These are phyloP conservation scores for Colletotrichum tropicicola DNA, from an alignment of 2,329 filamentous ascomycete genomes.

Conservation along the genomic window DNA sequence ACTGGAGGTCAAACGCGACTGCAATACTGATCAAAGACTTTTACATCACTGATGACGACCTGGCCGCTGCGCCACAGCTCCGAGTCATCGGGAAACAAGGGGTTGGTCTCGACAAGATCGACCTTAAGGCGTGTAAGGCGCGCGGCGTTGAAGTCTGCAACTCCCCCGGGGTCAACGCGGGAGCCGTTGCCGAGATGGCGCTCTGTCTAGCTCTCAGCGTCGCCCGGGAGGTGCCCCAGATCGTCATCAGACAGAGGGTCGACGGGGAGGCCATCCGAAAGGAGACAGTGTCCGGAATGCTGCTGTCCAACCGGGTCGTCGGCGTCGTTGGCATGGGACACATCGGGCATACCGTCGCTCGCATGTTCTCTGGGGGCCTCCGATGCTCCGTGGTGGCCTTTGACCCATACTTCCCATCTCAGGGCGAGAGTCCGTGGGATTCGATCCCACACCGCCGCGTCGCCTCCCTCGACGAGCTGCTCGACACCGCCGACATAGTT, in stretches of 20 bases:
- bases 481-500: slow-evolving; percentile 42
- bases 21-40: slow-evolving; percentile 45
- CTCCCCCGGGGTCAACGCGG: slow-evolving; percentile 37
- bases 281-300: slow-evolving; percentile 37
- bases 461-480: slow-evolving; percentile 38
- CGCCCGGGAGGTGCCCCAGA: slow-evolving; percentile 38
- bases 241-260: slow-evolving; percentile 36
- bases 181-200: slow-evolving; percentile 44
- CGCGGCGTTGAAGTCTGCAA: slow-evolving; percentile 35
- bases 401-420: slow-evolving; percentile 40
- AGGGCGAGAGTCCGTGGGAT: slow-evolving; percentile 34
- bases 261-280: slow-evolving; percentile 37
- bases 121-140: slow-evolving; percentile 33
- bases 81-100: slow-evolving; percentile 40
- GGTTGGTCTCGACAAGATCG: slow-evolving; percentile 41
- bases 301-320: slow-evolving; percentile 42
- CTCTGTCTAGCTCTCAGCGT: slow-evolving; percentile 41
- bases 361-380: slow-evolving; percentile 44
- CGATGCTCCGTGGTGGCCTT: slow-evolving; percentile 41
- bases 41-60: slow-evolving; percentile 39
- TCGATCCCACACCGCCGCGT: slow-evolving; percentile 37
- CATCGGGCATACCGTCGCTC: slow-evolving; percentile 42
- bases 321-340: slow-evolving; percentile 48
- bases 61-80: slow-evolving; percentile 35
- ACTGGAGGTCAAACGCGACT: slow-evolving; percentile 45